These are phyloP conservation scores for Simmondsia chinensis DNA, from an alignment of 148 eudicot genomes.

Conservation along the genomic window DNA sequence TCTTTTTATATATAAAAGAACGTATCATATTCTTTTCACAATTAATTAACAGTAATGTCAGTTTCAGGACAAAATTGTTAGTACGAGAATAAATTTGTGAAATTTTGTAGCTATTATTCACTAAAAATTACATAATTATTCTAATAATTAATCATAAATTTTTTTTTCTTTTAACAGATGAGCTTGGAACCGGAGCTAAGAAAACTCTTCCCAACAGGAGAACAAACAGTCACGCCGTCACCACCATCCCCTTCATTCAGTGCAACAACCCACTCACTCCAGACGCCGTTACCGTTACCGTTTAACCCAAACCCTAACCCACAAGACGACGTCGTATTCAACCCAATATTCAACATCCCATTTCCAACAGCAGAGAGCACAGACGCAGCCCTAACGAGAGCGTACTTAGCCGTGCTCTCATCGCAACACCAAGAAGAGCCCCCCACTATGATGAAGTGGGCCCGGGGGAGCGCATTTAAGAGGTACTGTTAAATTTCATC, in stretches of 20 bases:
- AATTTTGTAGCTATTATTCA: too few species aligned
- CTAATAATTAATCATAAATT: neutral
- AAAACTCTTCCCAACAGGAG: slow-evolving; percentile 24
- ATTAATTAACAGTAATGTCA: too few species aligned
- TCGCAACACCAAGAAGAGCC: slow-evolving; percentile 7
- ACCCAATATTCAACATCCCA: too few species aligned
- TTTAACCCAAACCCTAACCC: slow-evolving; percentile 7
- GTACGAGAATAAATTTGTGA: too few species aligned
- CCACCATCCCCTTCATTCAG: too few species aligned
- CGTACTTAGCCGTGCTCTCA: slow-evolving; percentile 48
- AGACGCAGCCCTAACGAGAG: slow-evolving; percentile 51
- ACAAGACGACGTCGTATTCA: too few species aligned
- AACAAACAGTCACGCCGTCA: too few species aligned
- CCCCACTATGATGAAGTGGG: slow-evolving; percentile 8
- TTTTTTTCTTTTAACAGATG: slow-evolving; percentile 15
- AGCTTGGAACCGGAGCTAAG: slow-evolving; percentile 49
- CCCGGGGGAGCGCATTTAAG: slow-evolving; percentile 39
- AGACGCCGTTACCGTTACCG: slow-evolving; percentile 7
- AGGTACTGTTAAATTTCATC: slow-evolving; percentile 12
- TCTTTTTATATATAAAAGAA: too few species aligned
- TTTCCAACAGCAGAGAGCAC: slow-evolving; percentile 37
- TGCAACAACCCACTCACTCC: slow-evolving; percentile 10
- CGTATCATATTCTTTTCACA: too few species aligned
- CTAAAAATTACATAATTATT: neutral
- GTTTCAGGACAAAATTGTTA: too few species aligned